Evolutionary conservation across 805 yeast genomes (phyloP).

Genomic region (Lachancea nothofagi): DNA sequence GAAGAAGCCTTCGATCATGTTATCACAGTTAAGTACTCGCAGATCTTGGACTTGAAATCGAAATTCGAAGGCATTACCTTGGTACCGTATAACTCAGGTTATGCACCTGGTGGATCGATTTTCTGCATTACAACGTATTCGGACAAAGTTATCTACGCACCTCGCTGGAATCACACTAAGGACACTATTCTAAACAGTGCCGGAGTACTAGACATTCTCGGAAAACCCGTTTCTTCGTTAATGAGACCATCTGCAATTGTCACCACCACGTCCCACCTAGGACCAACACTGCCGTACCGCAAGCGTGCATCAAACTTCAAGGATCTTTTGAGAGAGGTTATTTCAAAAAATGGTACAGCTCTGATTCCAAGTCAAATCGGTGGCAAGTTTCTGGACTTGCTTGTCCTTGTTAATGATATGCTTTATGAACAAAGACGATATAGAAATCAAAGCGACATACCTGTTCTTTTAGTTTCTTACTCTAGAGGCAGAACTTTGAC

Average conservation of each 20-base stretch:
- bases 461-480: slow-evolving; percentile 70
- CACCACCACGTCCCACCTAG: slow-evolving; percentile 53
- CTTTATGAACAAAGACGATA: slow-evolving; percentile 39
- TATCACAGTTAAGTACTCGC: slow-evolving; percentile 68
- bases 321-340: slow-evolving; percentile 50
- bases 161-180: slow-evolving; percentile 90
- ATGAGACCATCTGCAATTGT: slow-evolving; percentile 78
- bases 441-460: slow-evolving; percentile 40
- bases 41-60: slow-evolving; percentile 59
- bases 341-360: slow-evolving; percentile 52
- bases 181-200: slow-evolving; percentile 81
- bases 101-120: slow-evolving; percentile 86
- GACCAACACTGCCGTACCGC: slow-evolving; percentile 57
- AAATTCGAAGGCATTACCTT: slow-evolving; percentile 54
- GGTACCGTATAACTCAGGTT: slow-evolving; percentile 88
- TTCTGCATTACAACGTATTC: slow-evolving; percentile 73
- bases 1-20: slow-evolving; percentile 76
- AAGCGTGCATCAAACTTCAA: slow-evolving; percentile 60
- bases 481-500: slow-evolving; percentile 73
- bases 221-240: slow-evolving; percentile 59
- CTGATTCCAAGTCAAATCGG: slow-evolving; percentile 77
- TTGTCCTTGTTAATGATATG: slow-evolving; percentile 66
- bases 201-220: slow-evolving; percentile 47
- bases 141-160: slow-evolving; percentile 82
- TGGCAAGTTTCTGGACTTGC: slow-evolving; percentile 74